phyloP scores from a whole-genome alignment of 768 basidiomycete genomes.

The Phylloporus scabripes region DNA sequence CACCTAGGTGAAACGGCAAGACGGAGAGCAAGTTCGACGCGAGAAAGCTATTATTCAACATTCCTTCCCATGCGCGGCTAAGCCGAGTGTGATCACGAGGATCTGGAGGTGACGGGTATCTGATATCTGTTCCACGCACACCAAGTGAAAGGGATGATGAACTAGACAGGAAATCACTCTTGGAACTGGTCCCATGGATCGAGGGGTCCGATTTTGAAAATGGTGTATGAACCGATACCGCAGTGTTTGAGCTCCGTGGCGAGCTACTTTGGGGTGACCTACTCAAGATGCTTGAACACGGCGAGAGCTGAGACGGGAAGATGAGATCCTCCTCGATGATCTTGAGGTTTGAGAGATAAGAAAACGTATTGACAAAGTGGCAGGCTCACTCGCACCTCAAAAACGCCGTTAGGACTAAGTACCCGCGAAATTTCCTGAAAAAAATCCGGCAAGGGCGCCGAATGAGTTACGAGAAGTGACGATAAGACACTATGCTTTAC shows the following conservation, averaged over 20 bases:
- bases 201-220: conserved; percentile 24
- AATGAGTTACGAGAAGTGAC: conserved; percentile 14
- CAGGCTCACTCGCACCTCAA: conserved; percentile 47
- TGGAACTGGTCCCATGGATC: conserved; percentile 11
- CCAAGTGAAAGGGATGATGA: conserved; percentile 21
- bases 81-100: conserved; percentile 61
- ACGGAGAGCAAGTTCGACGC: conserved; percentile 49
- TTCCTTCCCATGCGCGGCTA: conserved; percentile 59
- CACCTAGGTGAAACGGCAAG: conserved; percentile 61
- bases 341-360: conserved; percentile 32
- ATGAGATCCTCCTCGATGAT: conserved; percentile 70
- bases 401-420: conserved; percentile 52
- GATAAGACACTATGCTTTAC: conserved; percentile 31
- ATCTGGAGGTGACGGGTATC: conserved; percentile 28
- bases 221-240: conserved; percentile 14
- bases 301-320: conserved; percentile 47
- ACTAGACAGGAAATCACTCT: conserved; percentile 9
- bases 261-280: conserved; percentile 22
- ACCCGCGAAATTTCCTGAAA: conserved; percentile 62
- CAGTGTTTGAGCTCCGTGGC: conserved; percentile 26
- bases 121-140: conserved; percentile 8
- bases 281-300: conserved; percentile 1
- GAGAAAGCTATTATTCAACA: conserved; percentile 57
- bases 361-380: neutral
- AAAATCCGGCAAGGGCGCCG: conserved; percentile 2